Percentiles rank a stretch among this genome's conserved stretches.
Conservation (phyloP, 1,284 basidiomycete species). For the Farysia itapuensis region DNA sequence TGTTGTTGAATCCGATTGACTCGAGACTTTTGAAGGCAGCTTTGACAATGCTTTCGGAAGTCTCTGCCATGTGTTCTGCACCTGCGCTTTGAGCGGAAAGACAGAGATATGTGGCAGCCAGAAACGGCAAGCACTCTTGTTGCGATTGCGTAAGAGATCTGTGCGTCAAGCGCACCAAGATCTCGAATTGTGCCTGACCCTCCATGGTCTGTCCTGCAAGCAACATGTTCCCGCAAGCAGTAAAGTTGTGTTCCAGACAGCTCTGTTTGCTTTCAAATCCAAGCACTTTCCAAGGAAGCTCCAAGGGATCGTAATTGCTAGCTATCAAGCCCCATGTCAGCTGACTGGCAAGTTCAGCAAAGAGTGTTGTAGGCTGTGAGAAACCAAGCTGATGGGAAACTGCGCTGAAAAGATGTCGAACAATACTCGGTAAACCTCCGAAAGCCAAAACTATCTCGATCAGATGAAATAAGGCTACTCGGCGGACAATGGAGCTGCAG, state of each 20-base stretch:
- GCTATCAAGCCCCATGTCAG: slow-evolving; percentile 62
- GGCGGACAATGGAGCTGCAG: slow-evolving; percentile 74
- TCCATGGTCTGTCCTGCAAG: slow-evolving; percentile 30
- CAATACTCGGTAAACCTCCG: slow-evolving; percentile 65
- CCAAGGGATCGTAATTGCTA: slow-evolving; percentile 66
- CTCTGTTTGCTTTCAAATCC: slow-evolving; percentile 68
- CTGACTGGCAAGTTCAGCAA: slow-evolving; percentile 76
- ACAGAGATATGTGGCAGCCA: slow-evolving; percentile 69
- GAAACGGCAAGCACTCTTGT: slow-evolving; percentile 70
- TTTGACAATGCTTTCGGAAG: neutral
- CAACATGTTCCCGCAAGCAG: slow-evolving; percentile 31
- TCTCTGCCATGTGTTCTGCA: slow-evolving; percentile 9
- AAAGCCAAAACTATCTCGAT: slow-evolving; percentile 66
- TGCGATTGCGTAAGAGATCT: slow-evolving; percentile 66
- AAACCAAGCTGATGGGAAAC: slow-evolving; percentile 75
- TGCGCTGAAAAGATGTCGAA: slow-evolving; percentile 69
- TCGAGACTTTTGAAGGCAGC: neutral
- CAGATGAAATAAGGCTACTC: slow-evolving; percentile 84
- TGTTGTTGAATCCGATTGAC: neutral
- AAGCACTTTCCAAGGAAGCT: slow-evolving; percentile 71
- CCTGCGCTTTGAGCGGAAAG: slow-evolving; percentile 61
- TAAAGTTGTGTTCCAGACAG: slow-evolving; percentile 21
- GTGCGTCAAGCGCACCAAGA: slow-evolving; percentile 70
- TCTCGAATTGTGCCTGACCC: slow-evolving; percentile 66
- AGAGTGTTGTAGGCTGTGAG: slow-evolving; percentile 69